A percentile compares a stretch with the other conserved stretches of the same genome.
These are phyloP conservation scores for Domatiomyces globalis DNA, from an alignment of 2,329 filamentous ascomycete species.

Conservation along the genomic window DNA sequence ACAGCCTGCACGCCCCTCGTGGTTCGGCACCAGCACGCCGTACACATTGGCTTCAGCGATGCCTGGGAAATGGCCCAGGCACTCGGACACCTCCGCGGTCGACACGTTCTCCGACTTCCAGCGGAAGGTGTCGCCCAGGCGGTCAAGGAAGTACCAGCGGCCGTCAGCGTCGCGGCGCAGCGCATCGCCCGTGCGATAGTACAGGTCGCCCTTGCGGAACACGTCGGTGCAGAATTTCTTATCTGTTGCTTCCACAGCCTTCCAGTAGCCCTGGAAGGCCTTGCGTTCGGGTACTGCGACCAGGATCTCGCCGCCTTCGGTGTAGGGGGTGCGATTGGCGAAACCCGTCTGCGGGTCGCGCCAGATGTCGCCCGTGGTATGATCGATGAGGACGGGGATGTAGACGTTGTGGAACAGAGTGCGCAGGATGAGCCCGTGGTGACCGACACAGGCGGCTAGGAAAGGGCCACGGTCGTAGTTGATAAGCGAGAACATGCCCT, in stretches of 20 bases:
- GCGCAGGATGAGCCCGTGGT: conserved; percentile 52
- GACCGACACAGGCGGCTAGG: conserved; percentile 50
- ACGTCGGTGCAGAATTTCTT: conserved; percentile 63
- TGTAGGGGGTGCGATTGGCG: conserved; percentile 47
- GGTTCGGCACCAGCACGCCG: conserved; percentile 61
- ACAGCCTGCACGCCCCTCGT: conserved; percentile 74
- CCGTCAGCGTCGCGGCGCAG: conserved; percentile 58
- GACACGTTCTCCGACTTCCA: conserved; percentile 69
- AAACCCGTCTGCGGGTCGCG: conserved; percentile 56
- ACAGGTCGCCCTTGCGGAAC: conserved; percentile 61
- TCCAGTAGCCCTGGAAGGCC: conserved; percentile 71
- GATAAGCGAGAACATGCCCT: conserved; percentile 51
- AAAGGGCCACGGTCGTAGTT: conserved; percentile 51
- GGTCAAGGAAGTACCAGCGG: conserved; percentile 62
- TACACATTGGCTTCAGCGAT: conserved; percentile 76
- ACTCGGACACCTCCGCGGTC: conserved; percentile 66
- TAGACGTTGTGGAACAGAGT: conserved; percentile 39
- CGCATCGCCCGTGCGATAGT: conserved; percentile 74
- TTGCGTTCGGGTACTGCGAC: conserved; percentile 48
- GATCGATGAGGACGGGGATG: conserved; percentile 55
- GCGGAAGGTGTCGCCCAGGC: conserved; percentile 40
- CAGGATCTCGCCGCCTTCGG: conserved; percentile 62
- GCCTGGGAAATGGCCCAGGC: conserved; percentile 50
- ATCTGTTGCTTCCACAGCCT: conserved; percentile 54
- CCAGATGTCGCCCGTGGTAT: conserved; percentile 51